These are phyloP conservation scores for Botryotinia narcissicola DNA, from an alignment of 2,329 filamentous ascomycete species.

Conservation along the genomic window DNA sequence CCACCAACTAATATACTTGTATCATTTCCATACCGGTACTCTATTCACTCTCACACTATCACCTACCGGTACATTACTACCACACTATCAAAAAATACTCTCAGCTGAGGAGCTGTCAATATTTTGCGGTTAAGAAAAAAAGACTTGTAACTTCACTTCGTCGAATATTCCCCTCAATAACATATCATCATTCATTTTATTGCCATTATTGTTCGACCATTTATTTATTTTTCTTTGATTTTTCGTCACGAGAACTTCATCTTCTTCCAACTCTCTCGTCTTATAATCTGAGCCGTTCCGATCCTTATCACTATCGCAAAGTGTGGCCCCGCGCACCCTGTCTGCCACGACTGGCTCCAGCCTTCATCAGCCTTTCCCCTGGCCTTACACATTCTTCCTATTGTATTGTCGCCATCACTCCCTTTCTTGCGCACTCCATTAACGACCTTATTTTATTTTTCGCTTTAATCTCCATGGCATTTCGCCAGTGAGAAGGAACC, in stretches of 20 bases:
- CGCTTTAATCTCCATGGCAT: slow-evolving; percentile 4
- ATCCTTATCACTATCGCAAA: slow-evolving; percentile 12
- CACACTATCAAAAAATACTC: not conserved
- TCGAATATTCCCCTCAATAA: not conserved
- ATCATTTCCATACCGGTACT: not conserved
- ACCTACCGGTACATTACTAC: not conserved
- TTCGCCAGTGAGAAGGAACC: not conserved
- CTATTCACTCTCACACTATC: not conserved
- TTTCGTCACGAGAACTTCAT: not conserved
- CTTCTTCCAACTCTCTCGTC: not conserved
- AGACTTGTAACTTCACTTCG: not conserved
- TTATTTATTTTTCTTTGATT: not conserved
- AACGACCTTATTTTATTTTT: not conserved
- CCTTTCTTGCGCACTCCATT: not conserved
- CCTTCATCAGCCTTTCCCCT: slow-evolving; percentile 19
- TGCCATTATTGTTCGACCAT: not conserved
- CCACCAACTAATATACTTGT: not conserved
- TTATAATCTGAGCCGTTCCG: not conserved
- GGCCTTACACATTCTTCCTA: not conserved
- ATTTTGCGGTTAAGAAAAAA: not conserved
- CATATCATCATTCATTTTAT: not conserved
- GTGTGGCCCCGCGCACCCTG: slow-evolving; percentile 15
- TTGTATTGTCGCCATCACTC: slow-evolving; percentile 11
- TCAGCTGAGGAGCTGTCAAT: slow-evolving; percentile 6
- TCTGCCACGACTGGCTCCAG: slow-evolving; percentile 10